Evolutionary conservation across 169 alveolate species (phyloP), one percentile per base, ranked within the genome.

Genomic region (Plasmodium coatneyi): DNA sequence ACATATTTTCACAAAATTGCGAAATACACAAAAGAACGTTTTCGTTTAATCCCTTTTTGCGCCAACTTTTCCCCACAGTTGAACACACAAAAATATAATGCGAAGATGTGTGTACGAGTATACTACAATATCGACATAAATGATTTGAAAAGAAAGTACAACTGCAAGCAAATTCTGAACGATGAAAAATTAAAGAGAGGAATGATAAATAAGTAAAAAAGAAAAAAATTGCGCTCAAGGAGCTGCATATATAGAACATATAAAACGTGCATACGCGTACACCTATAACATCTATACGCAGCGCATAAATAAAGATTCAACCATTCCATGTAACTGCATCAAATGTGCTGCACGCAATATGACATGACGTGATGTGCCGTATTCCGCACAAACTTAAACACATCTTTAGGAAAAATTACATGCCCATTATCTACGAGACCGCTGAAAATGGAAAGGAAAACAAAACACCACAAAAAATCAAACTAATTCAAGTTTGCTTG

Each of bases 21-120:
- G 30, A 66, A 66, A 66, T 4, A 28, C 76, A 66, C 39, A 66
- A 66, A 66, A 66, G 19, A 66, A 22, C 76, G 76, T 10, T n/a
- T 60, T 9, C 32, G 32, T 19, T 60, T 60, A n/a, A 60, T 19
- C 32, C 25, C 14, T 19, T 19, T 66, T 66, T 28, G 19, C n/a
- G 76, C 76, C 14, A 66, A 66, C 36, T 28, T 22, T 66, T 66
- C 22, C 36, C 36, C 41, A 66, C 30, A 66, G 36, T 7, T 66
- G n/a, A 66, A 39, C 12, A 66, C 36, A 66, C 36, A 66, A 7
- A 66, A 14, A 49, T 49, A 9, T 66, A 66, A 28, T 12, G 76
- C 76, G 49, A 83, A 83, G 76, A 83, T 83, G 92, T 83, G 92
- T 71, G 92, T 43, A 39, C 82, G 92, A 28, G 78, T 83, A 72